Base-by-base conservation (phyloP, 352 stramenopile species). In the Phytophthora rubi region DNA sequence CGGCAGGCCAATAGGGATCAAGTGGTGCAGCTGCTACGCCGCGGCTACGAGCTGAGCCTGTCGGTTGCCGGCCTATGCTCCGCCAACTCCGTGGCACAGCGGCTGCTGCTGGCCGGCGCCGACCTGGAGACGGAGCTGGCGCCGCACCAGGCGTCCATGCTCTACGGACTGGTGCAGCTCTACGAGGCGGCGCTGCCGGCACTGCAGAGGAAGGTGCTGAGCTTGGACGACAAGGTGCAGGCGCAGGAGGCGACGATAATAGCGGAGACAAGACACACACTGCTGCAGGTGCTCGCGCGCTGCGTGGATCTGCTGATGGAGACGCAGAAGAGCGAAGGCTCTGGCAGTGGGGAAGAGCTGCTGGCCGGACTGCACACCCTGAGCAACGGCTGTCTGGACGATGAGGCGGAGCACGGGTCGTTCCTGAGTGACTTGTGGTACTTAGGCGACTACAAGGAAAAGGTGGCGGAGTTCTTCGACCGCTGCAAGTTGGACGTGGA, bases 371-470 rank as follows among this genome's bases (percentile, higher is more conserved):
- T 95, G 6, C 83, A 95, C 59, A 65, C 77, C 54, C 58, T 94
- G 5, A 88, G 82, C 21, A 83, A 90, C 62, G 80, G 82, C 51
- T 83, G 75, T 7, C 62, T 83, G 35, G 73, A 86, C 6, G 67
- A 89, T 3, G 68, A 77, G 2, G 65, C 71, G 0, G 86, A 95
- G 59, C 76, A 85, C 35, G 88, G 86, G 13, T 91, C 86, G 61
- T 89, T 83, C 39, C 32, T 95, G 51, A 92, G 84, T 39, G 88
- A 95, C 65, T 58, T 93, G 23, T 93, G 84, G 83, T 69, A 83
- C 58, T 62, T 92, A 12, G 87, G 75, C 33, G 71, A 74, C 23
- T 90, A 89, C 63, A 88, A 94, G 73, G 61, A 82, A 6, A 92
- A 83, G n/a, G 65, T 89, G 3, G 42, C 74, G 6, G 67, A 71